Base-by-base conservation (phyloP, 2,329 filamentous ascomycete species). In the Neospermospora avenae region DNA sequence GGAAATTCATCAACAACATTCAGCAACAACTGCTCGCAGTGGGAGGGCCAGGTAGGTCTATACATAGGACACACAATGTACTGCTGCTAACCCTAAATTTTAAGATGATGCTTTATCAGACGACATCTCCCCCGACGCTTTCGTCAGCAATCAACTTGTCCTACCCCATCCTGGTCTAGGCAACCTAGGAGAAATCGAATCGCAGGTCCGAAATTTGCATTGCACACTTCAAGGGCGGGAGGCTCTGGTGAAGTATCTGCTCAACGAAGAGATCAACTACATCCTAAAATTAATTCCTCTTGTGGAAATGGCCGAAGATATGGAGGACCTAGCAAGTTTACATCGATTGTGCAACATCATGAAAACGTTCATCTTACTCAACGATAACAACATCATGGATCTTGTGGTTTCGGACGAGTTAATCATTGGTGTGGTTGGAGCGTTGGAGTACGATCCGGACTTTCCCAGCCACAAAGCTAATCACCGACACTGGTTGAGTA, bases 381-480 rank as follows among this genome's bases (percentile, higher is more conserved):
- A 98, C 77, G 95, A 99, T 73, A 96, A 89, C 31, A 84, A 87
- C 61, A 96, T 99, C 65, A 96, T 99, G 70, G 95, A 99, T 75
- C 88, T 91, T 68, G 89, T 93, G 14, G 93, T 99, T 25, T 91
- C 90, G 14, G 93, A 98, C 75, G 86, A 92, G 60, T 88, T 93
- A 66, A 87, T 98, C 46, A 78, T 96, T 66, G 95, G 93, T 18
- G 93, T 98, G 25, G 93, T 99, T 39, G 95, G 95, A 62, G 95
- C 95, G 24, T 80, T 99, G 64, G 95, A 99, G 79, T 99, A 98
- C 77, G 95, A 99, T 70, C 93, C 95, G 0, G 95, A 99, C 75
- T 99, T 98, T 69, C 95, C 95, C 6, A 92, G 89, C 61, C 95
- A 98, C 80, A 98, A 97, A 74, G 93, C 95, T 24, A 98, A 98